Conservation (phyloP, 2,329 filamentous ascomycete genomes). For the Colletotrichum karsti region DNA sequence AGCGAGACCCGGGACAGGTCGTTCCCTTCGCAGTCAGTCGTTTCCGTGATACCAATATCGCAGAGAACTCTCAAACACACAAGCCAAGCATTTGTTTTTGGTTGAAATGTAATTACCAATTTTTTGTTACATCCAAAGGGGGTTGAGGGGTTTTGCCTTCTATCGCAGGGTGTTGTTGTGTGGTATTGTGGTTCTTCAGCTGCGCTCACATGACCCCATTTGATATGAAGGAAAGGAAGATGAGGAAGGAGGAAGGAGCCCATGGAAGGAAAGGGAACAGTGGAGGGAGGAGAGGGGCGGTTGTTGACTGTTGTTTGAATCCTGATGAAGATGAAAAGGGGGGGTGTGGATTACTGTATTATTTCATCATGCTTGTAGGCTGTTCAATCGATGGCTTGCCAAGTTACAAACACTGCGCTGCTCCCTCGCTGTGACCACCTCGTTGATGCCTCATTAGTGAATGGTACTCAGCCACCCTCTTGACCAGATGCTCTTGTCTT, state of each 20-base stretch:
- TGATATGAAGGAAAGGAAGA: neutral
- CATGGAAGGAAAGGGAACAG: neutral
- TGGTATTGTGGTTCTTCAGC: neutral
- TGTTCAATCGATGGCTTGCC: constrained; percentile 21
- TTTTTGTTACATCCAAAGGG: constrained; percentile 8
- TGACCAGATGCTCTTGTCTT: too few relatives aligned
- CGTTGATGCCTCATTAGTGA: too few relatives aligned
- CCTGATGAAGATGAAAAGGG: constrained; percentile 3
- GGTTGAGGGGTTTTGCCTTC: neutral
- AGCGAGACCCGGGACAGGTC: constrained; percentile 32
- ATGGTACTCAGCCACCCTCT: too few relatives aligned
- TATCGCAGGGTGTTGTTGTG: neutral
- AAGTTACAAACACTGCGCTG: neutral
- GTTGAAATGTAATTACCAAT: constrained; percentile 29
- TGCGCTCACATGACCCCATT: neutral
- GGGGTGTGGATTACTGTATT: constrained; percentile 11
- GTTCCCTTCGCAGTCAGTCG: constrained; percentile 31
- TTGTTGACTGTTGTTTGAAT: neutral
- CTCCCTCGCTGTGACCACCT: too few relatives aligned
- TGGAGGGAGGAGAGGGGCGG: neutral
- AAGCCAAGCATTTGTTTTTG: constrained; percentile 5
- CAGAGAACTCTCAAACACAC: constrained; percentile 15
- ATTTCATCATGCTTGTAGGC: constrained; percentile 11
- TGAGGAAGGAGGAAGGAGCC: neutral
- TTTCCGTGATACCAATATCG: constrained; percentile 32